Evolutionary conservation across 306 rosid species (phyloP).

Genomic region (Pueraria montana): DNA sequence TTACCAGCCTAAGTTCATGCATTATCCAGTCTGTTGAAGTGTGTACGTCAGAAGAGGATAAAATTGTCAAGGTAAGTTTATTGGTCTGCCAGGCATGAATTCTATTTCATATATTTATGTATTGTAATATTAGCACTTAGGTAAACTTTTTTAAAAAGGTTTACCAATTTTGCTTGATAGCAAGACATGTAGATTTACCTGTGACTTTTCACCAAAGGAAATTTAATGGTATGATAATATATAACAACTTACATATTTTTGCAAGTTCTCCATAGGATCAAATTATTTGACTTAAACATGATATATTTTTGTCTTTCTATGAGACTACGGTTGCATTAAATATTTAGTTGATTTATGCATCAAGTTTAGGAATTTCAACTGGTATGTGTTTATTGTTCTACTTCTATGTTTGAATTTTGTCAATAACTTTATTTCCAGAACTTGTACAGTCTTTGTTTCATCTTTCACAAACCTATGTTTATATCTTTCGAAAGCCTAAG

Average conservation of each 20-base stretch:
- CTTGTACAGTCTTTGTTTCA: background rate
- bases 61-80: constrained; percentile 60
- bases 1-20: constrained; percentile 78
- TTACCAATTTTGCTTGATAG: background rate
- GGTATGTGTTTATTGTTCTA: background rate
- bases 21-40: constrained; percentile 67
- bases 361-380: background rate
- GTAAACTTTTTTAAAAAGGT: background rate
- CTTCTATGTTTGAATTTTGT: constrained; percentile 23
- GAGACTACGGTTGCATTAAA: background rate
- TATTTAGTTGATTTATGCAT: background rate
- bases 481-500: background rate
- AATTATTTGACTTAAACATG: background rate
- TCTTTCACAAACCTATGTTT: background rate
- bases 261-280: background rate
- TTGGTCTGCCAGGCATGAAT: background rate
- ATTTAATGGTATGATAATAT: background rate
- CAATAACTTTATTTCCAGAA: background rate
- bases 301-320: background rate
- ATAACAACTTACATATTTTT: background rate
- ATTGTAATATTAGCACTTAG: constrained; percentile 11
- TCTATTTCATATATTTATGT: background rate
- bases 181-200: no score
- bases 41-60: constrained; percentile 58
- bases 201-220: background rate